Evolutionary conservation across 2,329 filamentous ascomycete species (phyloP), one percentile per base, ranked within the genome.

Genomic region (Paraphaeosphaeria minitans): DNA sequence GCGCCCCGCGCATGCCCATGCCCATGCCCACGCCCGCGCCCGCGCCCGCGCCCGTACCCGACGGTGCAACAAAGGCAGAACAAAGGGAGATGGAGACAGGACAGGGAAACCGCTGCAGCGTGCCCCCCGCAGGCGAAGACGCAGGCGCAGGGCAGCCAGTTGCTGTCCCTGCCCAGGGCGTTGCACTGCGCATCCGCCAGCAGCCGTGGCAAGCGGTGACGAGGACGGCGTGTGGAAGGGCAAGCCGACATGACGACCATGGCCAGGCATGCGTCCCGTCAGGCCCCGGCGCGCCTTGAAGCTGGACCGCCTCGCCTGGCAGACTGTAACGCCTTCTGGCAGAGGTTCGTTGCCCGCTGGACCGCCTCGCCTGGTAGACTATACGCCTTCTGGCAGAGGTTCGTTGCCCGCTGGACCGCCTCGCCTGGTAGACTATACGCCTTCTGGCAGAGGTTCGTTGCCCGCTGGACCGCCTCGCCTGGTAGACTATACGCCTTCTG

Each of bases 141-240:
- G n/a, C n/a, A n/a, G n/a, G n/a, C 52, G 52, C 52, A 54, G 43
- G 27, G n/a, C 42, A 46, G 52, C 43, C 42, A 13, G 2, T 12
- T 19, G 41, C 19, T 27, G 24, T 27, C 14, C 21, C 43, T 29
- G 22, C 43, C 7, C 29, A 46, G 12, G n/a, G 6, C 29, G 27
- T 43, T 22, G 41, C 19, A n/a, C 22, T 46, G 10, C 43, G 27
- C 42, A 13, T 12, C 21, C 19, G 42, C 42, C 42, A 13, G 12
- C 19, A 14, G 12, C n/a, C 22, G 14, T 14, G 22, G 27, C 27
- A 46, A 29, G 22, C 21, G 22, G 27, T 22, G 37, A 46, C 43
- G 37, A 46, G 22, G 10, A 6, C 24, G 27, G 43, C 43, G 27
- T n/a, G 37, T 39, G 37, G 37, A 39, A 39, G 37, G 14, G 37